phyloP scores from a whole-genome alignment of 1,284 basidiomycete species.

The Papiliotrema laurentii region DNA sequence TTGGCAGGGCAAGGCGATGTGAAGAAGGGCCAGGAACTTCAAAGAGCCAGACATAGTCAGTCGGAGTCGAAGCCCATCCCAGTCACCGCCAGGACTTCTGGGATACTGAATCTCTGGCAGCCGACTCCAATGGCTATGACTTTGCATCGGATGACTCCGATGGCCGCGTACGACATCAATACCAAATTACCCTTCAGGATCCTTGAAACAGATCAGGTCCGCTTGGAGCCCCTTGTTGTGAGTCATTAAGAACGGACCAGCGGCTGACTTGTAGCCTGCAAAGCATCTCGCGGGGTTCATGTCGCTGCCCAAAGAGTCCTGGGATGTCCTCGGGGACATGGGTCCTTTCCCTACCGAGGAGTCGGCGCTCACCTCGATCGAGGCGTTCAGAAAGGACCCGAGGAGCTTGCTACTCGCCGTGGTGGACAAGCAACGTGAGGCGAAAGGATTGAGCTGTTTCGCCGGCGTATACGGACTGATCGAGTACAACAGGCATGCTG shows the following conservation, averaged over 20 bases:
- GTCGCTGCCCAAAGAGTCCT: constrained; percentile 15
- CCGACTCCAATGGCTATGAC: constrained; percentile 9
- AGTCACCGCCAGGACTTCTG: background rate
- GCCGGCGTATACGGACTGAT: constrained; percentile 21
- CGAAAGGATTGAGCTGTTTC: constrained; percentile 10
- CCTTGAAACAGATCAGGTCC: constrained; percentile 14
- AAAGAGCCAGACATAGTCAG: too few relatives aligned
- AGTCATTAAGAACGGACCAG: constrained; percentile 5
- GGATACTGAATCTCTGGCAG: constrained; percentile 14
- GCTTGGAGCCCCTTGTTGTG: constrained; percentile 21
- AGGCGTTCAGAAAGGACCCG: constrained; percentile 15
- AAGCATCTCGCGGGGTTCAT: constrained; percentile 20
- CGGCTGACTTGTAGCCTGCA: constrained; percentile 8
- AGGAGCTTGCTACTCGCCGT: constrained; percentile 15
- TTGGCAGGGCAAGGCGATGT: too few relatives aligned
- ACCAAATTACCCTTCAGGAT: constrained; percentile 14
- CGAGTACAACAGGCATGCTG: constrained; percentile 10
- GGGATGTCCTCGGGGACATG: constrained; percentile 15
- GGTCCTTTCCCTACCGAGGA: constrained; percentile 12
- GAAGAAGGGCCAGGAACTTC: too few relatives aligned
- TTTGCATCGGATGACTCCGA: constrained; percentile 9
- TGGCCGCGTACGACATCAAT: constrained; percentile 22
- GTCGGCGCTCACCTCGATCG: constrained; percentile 17
- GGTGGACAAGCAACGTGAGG: constrained; percentile 19
- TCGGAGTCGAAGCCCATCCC: too few relatives aligned